Base-by-base conservation (phyloP, 306 rosid species). In the Rubus parviflorus region DNA sequence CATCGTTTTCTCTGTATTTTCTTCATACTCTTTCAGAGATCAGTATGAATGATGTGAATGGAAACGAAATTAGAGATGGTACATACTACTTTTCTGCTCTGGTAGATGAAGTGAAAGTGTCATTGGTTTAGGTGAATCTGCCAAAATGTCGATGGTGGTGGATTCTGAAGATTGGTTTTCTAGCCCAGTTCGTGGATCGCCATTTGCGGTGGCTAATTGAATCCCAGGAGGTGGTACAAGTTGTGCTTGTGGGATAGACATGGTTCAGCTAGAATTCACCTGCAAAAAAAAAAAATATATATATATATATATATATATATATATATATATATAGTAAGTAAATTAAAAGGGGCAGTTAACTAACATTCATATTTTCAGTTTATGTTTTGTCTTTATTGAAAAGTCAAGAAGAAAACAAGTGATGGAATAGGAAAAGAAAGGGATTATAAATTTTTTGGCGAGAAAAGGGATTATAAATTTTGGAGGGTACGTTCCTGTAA, bases 71-170 rank as follows among this genome's bases (percentile, higher is more conserved):
- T 56, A 65, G 48, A 38, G 68, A 67, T 41, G 1, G 8, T 15
- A 15, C 65, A 16, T 72, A 72, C 76, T 72, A 0, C 54, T 7
- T 10, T 23, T 20, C 3, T n/a, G 17, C 1, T 72, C 76, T 38
- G 54, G 65, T 4, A 72, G 76, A 72, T 54, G 66, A 53, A 42
- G 37, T 2, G 66, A 72, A 54, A 66, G 76, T 12, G 4, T 25
- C 4, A 6, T 60, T 5, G 5, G 45, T 25, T 11, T 2, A 23
- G 65, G 65, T 12, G 6, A 19, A 41, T 42, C 11, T 7, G 72
- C 17, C 72, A 4, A 5, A 8, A 63, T 10, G 6, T 37, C 46
- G 46, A 63, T 63, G 46, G 45, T 13, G 23, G 69, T 37, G 53
- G 2, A 9, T 20, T 0, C 7, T 7, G 46, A 8, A 42, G 62